These are phyloP conservation scores for Cinnamomum micranthum DNA, from an alignment of 164 flowering plant genomes.

Conservation along the genomic window DNA sequence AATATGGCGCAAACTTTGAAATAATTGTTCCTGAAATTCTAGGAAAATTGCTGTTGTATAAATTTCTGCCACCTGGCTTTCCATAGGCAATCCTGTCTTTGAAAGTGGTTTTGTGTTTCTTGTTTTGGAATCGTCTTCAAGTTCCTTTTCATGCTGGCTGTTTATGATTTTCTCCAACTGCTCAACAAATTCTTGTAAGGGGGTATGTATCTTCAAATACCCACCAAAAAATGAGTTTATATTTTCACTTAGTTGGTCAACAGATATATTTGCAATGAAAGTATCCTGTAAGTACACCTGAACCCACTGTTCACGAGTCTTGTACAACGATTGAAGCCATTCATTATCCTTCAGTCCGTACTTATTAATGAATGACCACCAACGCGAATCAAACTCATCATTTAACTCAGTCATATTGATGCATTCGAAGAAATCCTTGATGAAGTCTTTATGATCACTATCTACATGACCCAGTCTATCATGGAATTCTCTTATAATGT, in stretches of 20 bases:
- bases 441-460: conserved; percentile 34
- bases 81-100: conserved; percentile 72
- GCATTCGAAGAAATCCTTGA: conserved; percentile 50
- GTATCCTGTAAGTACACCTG: conserved; percentile 56
- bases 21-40: conserved; percentile 76
- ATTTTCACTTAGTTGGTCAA: conserved; percentile 13
- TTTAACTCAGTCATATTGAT: conserved; percentile 53
- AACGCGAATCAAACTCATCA: conserved; percentile 61
- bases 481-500: conserved; percentile 58
- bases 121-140: conserved; percentile 50
- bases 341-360: conserved; percentile 51
- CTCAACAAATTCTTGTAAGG: conserved; percentile 37
- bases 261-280: conserved; percentile 48
- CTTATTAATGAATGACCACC: conserved; percentile 48
- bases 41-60: conserved; percentile 63
- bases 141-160: conserved; percentile 45
- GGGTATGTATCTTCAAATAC: conserved; percentile 61
- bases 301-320: conserved; percentile 50
- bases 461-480: conserved; percentile 50
- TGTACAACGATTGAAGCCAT: conserved; percentile 52
- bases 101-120: conserved; percentile 32
- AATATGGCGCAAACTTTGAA: conserved; percentile 70
- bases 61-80: conserved; percentile 69
- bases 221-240: conserved; percentile 63
- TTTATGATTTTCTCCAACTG: conserved; percentile 52